Evolutionary conservation across 345 rosid genomes (phyloP).

Genomic region (Syzygium aromaticum): DNA sequence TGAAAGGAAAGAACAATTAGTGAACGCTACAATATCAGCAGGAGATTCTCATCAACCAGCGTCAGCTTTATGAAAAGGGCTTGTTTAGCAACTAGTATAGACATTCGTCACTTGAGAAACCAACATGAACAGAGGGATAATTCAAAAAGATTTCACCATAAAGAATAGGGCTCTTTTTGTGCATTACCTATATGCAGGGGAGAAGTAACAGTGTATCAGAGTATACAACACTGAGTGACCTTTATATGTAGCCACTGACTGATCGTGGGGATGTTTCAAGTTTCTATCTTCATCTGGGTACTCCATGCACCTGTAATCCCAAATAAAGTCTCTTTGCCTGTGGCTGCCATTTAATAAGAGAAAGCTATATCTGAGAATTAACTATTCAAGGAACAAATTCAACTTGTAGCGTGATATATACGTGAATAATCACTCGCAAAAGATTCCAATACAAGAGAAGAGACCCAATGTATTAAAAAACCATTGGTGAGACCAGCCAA

Average conservation of each 20-base stretch:
- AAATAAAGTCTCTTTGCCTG: slow-evolving; percentile 17
- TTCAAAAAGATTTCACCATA: not conserved
- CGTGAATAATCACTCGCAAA: not conserved
- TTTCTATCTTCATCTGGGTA: slow-evolving; percentile 33
- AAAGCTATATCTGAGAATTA: not conserved
- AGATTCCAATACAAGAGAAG: not conserved
- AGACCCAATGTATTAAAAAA: not conserved
- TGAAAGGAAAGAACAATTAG: not conserved
- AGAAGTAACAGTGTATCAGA: slow-evolving; percentile 62
- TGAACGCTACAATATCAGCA: not conserved
- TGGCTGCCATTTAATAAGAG: slow-evolving; percentile 5
- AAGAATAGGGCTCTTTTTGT: not conserved
- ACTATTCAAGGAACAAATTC: not conserved
- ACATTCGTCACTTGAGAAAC: not conserved
- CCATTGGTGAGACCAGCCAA: not conserved
- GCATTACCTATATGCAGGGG: slow-evolving; percentile 51
- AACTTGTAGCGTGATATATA: not conserved
- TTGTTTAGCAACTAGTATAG: not conserved
- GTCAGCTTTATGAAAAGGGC: not conserved
- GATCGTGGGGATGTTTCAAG: slow-evolving; percentile 44
- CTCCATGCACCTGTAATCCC: slow-evolving; percentile 61
- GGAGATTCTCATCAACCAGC: not conserved
- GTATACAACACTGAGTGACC: slow-evolving; percentile 59
- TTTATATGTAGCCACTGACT: slow-evolving; percentile 49
- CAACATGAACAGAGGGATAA: not conserved